Conservation (phyloP, 176 grass and related monocot species). For the Paspalum notatum region DNA sequence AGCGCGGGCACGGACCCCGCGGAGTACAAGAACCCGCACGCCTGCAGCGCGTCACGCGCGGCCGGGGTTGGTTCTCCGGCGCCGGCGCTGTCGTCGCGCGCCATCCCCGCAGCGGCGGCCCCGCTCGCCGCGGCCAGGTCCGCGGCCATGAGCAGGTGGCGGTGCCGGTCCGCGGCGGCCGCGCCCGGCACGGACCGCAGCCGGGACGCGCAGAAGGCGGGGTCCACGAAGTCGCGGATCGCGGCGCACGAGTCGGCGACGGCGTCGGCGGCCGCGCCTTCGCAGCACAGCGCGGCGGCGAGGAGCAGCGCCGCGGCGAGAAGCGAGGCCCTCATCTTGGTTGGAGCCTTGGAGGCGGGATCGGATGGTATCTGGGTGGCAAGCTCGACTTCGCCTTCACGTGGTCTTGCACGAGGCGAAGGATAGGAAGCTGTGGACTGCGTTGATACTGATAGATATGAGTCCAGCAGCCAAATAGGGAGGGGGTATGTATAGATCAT, state of each 20-base stretch:
- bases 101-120: not conserved
- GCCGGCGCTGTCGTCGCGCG: not conserved
- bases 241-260: conserved; percentile 36
- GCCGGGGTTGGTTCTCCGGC: no score
- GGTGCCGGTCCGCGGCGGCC: conserved; percentile 13
- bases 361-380: no score
- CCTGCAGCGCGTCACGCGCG: conserved; percentile 41
- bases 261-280: not conserved
- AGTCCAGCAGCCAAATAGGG: no score
- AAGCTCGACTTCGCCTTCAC: no score
- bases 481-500: no score
- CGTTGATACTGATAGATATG: no score
- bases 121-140: conserved; percentile 44
- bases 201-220: conserved; percentile 29
- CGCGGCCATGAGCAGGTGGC: conserved; percentile 45
- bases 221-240: conserved; percentile 56
- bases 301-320: not conserved
- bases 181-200: conserved; percentile 20
- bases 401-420: no score
- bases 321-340: not conserved
- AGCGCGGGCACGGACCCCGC: conserved; percentile 40
- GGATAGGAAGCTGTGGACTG: no score
- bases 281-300: not conserved
- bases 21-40: conserved; percentile 56
- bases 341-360: no score